A percentile compares a stretch with the other conserved stretches of the same genome.
Evolutionary conservation across 2,329 filamentous ascomycete genomes (phyloP).

Genomic region (Sordariomycetes sp.): DNA sequence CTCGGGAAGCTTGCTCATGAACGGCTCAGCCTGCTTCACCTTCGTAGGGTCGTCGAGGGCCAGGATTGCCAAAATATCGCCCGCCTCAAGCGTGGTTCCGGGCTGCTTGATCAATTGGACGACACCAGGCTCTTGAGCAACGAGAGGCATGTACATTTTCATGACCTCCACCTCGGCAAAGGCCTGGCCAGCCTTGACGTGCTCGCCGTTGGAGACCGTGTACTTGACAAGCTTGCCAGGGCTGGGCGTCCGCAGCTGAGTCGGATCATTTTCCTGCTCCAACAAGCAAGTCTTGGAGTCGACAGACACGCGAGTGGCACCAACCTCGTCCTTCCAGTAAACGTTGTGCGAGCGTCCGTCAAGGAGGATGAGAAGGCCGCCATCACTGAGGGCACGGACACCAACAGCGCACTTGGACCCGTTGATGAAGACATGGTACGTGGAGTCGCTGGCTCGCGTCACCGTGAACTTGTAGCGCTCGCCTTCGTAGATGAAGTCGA

Average conservation of each 20-base stretch:
- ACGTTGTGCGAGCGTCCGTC: constrained; percentile 92
- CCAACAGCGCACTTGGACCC: constrained; percentile 92
- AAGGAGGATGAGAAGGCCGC: constrained; percentile 81
- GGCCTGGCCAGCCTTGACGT: constrained; percentile 81
- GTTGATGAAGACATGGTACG: constrained; percentile 97
- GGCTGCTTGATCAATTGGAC: constrained; percentile 99
- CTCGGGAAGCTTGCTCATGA: constrained; percentile 78
- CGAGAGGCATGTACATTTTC: constrained; percentile 99
- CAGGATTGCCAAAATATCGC: constrained; percentile 96
- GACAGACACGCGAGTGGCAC: constrained; percentile 86
- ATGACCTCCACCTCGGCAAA: constrained; percentile 99
- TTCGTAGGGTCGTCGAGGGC: constrained; percentile 89
- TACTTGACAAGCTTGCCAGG: constrained; percentile 98
- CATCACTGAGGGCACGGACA: constrained; percentile 83
- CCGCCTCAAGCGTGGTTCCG: constrained; percentile 91
- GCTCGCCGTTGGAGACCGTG: constrained; percentile 86
- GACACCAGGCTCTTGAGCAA: constrained; percentile 88
- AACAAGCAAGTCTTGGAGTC: constrained; percentile 97
- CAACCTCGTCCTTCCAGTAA: constrained; percentile 99
- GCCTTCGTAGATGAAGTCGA: constrained; percentile 98
- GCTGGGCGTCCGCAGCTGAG: constrained; percentile 85
- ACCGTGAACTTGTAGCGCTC: constrained; percentile 96
- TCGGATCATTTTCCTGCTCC: constrained; percentile 98
- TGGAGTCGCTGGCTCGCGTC: constrained; percentile 81
- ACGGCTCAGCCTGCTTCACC: constrained; percentile 92